Evolutionary conservation across 2,329 filamentous ascomycete genomes (phyloP), one percentile per base, ranked within the genome.

Genomic region (Aureobasidium leucospermi): DNA sequence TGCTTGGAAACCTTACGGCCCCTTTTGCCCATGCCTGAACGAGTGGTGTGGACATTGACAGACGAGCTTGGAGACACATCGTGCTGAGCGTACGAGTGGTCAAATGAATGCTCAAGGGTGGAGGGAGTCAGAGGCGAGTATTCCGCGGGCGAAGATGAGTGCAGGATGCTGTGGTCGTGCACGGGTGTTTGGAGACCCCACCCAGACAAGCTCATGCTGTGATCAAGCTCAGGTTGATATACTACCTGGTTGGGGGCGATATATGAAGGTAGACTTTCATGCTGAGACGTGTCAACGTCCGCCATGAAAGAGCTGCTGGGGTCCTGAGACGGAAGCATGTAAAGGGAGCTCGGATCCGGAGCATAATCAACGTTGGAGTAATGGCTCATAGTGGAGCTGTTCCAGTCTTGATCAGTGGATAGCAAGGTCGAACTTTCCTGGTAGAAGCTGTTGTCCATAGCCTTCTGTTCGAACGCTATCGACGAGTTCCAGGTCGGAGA

Each of bases 211-310:
- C 32, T 31, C 42, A 58, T 29, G 7, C 6, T 41, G 34, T 47
- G 48, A 5, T 58, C 42, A 2, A 32, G 8, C 23, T 47, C 43
- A n/a, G 43, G 19, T 6, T 58, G 42, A n/a, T 58, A 23, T 7
- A 58, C 34, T 10, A 43, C 55, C 42, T 58, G 42, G 7, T 23
- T 43, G 11, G 55, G 55, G 1, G 55, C 42, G n/a, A 58, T 58
- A 28, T 31, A 58, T 6, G 19, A 13, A 2, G 55, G 43, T 0
- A 45, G 41, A 19, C 11, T 7, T 3, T 57, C 41, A n/a, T 31
- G 43, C 2, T 34, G 19, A 32, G 19, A 43, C 6, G 52, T 19
- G 3, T 57, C 42, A 6, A 36, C 31, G 4, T 47, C 55, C 5
- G 55, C 19, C 42, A 47, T 47, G 55, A 48, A 58, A 3, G 55